Evolutionary conservation across 164 flowering plant genomes (phyloP).

Genomic region (Chimonanthus praecox): DNA sequence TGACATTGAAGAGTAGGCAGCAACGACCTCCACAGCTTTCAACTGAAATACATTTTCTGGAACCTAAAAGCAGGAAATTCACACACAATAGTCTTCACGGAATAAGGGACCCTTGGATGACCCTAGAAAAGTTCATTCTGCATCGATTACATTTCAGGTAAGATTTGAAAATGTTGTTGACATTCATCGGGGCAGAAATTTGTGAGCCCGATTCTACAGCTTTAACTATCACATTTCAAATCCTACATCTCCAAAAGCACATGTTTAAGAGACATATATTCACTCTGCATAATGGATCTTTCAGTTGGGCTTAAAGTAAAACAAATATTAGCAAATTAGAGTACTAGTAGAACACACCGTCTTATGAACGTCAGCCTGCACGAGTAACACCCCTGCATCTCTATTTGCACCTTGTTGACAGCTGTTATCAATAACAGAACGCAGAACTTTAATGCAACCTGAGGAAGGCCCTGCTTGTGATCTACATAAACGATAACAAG

Average conservation of each 20-base stretch:
- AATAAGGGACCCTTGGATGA: background rate
- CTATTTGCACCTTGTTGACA: constrained; percentile 29
- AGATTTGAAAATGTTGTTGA: background rate
- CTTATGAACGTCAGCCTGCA: constrained; percentile 66
- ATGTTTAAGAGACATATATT: background rate
- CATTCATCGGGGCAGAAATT: background rate
- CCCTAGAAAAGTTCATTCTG: background rate
- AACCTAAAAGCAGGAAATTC: constrained; percentile 28
- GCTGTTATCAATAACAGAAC: constrained; percentile 36
- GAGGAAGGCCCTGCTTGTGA: constrained; percentile 82
- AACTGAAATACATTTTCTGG: constrained; percentile 35
- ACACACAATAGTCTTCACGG: background rate
- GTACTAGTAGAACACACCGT: constrained; percentile 24
- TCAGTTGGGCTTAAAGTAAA: background rate
- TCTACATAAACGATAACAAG: constrained; percentile 25
- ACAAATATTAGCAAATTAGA: background rate
- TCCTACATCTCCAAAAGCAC: background rate
- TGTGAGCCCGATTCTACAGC: background rate
- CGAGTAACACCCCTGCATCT: constrained; percentile 76
- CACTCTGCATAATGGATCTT: background rate
- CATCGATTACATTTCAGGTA: background rate
- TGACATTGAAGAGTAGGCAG: constrained; percentile 71
- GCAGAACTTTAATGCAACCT: constrained; percentile 68
- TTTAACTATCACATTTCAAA: background rate
- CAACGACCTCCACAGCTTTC: constrained; percentile 76